Evolutionary conservation across 2,329 filamentous ascomycete genomes (phyloP), one percentile per base, ranked within the genome.

Genomic region (Dothiorella sarmentorum): DNA sequence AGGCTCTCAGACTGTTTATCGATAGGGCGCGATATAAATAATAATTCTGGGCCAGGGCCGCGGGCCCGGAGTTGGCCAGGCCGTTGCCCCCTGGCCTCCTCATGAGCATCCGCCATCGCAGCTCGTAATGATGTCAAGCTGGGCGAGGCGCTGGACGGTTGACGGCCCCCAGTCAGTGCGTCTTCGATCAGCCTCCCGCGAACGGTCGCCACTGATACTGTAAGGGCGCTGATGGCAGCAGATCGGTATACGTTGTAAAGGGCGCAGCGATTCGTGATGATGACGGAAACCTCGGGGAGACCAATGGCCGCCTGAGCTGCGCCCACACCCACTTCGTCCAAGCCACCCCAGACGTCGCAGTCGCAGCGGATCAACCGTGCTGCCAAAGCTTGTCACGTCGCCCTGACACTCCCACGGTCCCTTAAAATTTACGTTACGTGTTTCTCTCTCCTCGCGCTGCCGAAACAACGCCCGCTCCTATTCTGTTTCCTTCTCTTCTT

Each of bases 371-470:
- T 37, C 29, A 29, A 35, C 55, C 40, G 55, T 44, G 31, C 55
- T 45, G 43, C 43, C 22, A 44, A 24, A 58, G 47, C 47, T 52
- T 52, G 47, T 52, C 47, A 38, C 47, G 38, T 52, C 31, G 56
- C 56, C 44, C 56, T 58, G 56, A 40, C 43, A 31, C 43, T 58
- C 56, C 56, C 56, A 40, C 43, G 42, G 56, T 58, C 56, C 56
- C 56, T 53, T 43, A 40, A 59, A 59, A 52, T 59, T 59, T 59
- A 59, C 29, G 38, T 47, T 45, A 44, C 38, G 40, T 57, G 29
- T 57, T 45, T 15, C 42, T 10, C 31, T 13, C 47, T 10, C 29
- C 22, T 44, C 33, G 13, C 24, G 7, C 47, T 18, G 31, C 56
- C 56, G 44, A 51, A 42, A 51, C 56, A 26, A 31, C 55, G 42